These are phyloP conservation scores for Botryosphaeria agaves DNA, from an alignment of 2,329 filamentous ascomycete species.

Conservation along the genomic window DNA sequence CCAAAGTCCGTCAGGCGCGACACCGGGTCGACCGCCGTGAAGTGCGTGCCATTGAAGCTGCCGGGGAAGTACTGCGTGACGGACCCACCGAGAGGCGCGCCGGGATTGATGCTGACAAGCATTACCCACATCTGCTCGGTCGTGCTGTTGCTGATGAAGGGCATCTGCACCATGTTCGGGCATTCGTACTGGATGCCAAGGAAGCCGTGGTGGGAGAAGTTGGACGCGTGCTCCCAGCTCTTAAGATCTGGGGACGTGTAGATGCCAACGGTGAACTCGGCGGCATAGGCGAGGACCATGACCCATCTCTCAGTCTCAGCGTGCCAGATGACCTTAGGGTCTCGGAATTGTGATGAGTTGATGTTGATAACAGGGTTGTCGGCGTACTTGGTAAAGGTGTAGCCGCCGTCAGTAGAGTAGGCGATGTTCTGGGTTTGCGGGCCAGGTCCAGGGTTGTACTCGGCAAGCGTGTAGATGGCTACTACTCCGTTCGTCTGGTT, in stretches of 20 bases:
- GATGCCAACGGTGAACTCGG: conserved; percentile 40
- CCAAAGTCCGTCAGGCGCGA: conserved; percentile 13
- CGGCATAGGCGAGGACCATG: conserved; percentile 35
- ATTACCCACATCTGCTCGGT: conserved; percentile 28
- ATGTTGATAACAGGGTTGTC: conserved; percentile 41
- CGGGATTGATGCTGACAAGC: conserved; percentile 37
- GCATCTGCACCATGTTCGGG: conserved; percentile 42
- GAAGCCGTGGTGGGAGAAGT: conserved; percentile 37
- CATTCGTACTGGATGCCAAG: conserved; percentile 44
- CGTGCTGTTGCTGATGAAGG: conserved; percentile 23
- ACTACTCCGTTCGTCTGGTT: conserved; percentile 43
- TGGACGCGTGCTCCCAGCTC: conserved; percentile 39
- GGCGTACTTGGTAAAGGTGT: conserved; percentile 41
- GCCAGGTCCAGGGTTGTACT: conserved; percentile 20
- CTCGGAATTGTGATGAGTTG: conserved; percentile 40
- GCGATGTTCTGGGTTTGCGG: conserved; percentile 41
- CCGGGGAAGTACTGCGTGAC: conserved; percentile 40
- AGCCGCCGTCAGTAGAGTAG: conserved; percentile 44
- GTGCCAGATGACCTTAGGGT: conserved; percentile 48
- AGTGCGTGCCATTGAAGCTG: conserved; percentile 47
- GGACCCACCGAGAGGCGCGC: conserved; percentile 38
- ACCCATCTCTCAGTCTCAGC: conserved; percentile 34
- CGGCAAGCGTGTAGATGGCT: conserved; percentile 37
- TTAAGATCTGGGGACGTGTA: conserved; percentile 42
- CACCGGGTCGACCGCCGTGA: conserved; percentile 24